These are phyloP conservation scores for Pulveroboletus sp. DNA, from an alignment of 768 basidiomycete species.

Conservation along the genomic window DNA sequence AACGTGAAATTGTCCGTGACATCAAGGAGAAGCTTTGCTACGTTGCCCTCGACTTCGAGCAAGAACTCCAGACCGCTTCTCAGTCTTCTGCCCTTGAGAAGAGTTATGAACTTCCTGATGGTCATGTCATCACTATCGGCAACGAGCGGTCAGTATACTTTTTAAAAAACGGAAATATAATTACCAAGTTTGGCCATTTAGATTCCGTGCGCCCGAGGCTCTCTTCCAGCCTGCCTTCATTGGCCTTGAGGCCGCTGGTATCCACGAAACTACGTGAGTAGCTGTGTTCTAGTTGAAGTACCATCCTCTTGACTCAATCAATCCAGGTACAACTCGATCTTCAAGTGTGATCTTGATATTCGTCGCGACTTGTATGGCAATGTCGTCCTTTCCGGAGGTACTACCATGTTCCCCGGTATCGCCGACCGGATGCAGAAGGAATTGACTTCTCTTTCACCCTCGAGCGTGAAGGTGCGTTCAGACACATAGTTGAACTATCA, in stretches of 20 bases:
- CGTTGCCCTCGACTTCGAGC: slow-evolving; percentile 92
- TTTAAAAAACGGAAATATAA: neutral
- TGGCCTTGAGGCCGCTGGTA: slow-evolving; percentile 80
- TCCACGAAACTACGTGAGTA: slow-evolving; percentile 62
- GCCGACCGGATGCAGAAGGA: slow-evolving; percentile 97
- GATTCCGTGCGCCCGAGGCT: slow-evolving; percentile 57
- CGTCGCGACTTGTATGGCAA: slow-evolving; percentile 36
- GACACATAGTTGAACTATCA: neutral
- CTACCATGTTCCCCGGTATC: slow-evolving; percentile 96
- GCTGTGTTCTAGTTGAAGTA: neutral
- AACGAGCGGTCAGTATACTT: slow-evolving; percentile 49
- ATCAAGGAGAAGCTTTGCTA: slow-evolving; percentile 95
- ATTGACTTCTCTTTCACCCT: slow-evolving; percentile 72
- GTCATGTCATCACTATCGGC: slow-evolving; percentile 88
- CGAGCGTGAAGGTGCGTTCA: slow-evolving; percentile 75
- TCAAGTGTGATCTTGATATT: slow-evolving; percentile 71
- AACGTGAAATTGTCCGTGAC: slow-evolving; percentile 92
- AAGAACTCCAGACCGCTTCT: slow-evolving; percentile 88
- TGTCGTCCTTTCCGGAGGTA: slow-evolving; percentile 67
- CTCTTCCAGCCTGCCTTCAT: slow-evolving; percentile 60
- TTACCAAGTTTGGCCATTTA: slow-evolving; percentile 11
- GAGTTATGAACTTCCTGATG: slow-evolving; percentile 89
- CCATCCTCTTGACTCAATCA: slow-evolving; percentile 1
- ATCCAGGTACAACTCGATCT: slow-evolving; percentile 54
- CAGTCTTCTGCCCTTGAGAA: slow-evolving; percentile 89